phyloP scores from a whole-genome alignment of 1,284 basidiomycete species.

The Phellopilus nigrolimitatus region DNA sequence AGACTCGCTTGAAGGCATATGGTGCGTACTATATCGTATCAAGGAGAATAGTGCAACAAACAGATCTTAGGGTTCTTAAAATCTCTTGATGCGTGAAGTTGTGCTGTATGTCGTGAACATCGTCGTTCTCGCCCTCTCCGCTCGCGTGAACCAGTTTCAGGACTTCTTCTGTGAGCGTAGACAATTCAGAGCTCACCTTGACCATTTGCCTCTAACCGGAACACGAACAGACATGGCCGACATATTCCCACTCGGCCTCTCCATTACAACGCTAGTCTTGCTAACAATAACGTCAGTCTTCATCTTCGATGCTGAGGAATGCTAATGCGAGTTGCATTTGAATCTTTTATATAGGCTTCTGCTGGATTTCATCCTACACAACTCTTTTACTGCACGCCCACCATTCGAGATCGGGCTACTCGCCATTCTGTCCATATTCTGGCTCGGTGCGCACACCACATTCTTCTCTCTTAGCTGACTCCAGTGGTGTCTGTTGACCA shows the following conservation, averaged over 20 bases:
- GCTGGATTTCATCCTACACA: conserved; percentile 38
- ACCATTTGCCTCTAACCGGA: neutral
- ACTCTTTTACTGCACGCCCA: conserved; percentile 41
- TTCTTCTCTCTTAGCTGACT: too few relatives aligned
- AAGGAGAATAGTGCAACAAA: neutral
- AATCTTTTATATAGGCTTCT: conserved; percentile 32
- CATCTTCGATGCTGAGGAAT: neutral
- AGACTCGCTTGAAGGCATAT: conserved; percentile 19
- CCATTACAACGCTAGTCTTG: conserved; percentile 44
- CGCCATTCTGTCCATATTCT: conserved; percentile 43
- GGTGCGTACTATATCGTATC: conserved; percentile 12
- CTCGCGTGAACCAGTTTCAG: conserved; percentile 51
- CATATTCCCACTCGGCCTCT: conserved; percentile 53
- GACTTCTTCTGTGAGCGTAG: conserved; percentile 53
- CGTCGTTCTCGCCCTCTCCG: conserved; percentile 47
- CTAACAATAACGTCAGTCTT: conserved; percentile 38
- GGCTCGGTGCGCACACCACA: conserved; percentile 55
- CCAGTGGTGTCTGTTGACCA: too few relatives aligned
- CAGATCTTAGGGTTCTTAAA: neutral
- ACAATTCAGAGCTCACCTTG: conserved; percentile 5
- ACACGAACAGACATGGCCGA: conserved; percentile 44
- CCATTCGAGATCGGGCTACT: conserved; percentile 45
- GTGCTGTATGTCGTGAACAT: conserved; percentile 42
- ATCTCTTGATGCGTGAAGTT: conserved; percentile 28
- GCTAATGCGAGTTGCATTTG: neutral